A percentile compares a stretch with the other conserved stretches of the same genome.
Conservation (phyloP, 345 rosid genomes). For the Eutrema yunnanense region DNA sequence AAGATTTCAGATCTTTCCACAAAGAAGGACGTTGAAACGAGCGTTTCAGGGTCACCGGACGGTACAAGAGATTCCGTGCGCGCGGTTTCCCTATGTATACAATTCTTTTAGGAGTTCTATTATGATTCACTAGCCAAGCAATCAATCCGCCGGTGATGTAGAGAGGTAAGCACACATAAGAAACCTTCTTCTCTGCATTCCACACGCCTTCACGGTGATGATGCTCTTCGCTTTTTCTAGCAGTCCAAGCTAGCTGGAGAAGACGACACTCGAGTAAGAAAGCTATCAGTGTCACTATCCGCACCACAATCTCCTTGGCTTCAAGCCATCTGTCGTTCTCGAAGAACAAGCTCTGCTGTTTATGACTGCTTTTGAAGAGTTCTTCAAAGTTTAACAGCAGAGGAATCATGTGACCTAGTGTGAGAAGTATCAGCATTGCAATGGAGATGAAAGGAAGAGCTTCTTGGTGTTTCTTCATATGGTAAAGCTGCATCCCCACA, state of each 20-base stretch:
- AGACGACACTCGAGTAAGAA: conserved; percentile 75
- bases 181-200: conserved; percentile 63
- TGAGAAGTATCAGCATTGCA: conserved; percentile 54
- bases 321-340: conserved; percentile 79
- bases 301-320: conserved; percentile 71
- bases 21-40: conserved; percentile 39
- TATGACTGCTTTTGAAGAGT: conserved; percentile 37
- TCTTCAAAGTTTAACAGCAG: conserved; percentile 76
- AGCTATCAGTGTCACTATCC: conserved; percentile 77
- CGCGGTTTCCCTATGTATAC: conserved; percentile 24
- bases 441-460: conserved; percentile 65
- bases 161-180: conserved; percentile 48
- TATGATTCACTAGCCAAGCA: conserved; percentile 50
- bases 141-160: conserved; percentile 58
- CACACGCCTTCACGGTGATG: conserved; percentile 34
- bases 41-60: background rate
- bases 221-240: conserved; percentile 39
- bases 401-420: conserved; percentile 77
- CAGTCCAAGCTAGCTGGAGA: conserved; percentile 72
- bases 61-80: background rate
- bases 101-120: conserved; percentile 20
- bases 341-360: conserved; percentile 51
- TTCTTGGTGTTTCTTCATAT: conserved; percentile 65
- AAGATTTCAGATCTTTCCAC: conserved; percentile 64
- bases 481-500: conserved; percentile 65